Percentiles rank a stretch among this genome's conserved stretches.
Evolutionary conservation across 495 filamentous ascomycete species (phyloP).

Genomic region (Niebla homalea): DNA sequence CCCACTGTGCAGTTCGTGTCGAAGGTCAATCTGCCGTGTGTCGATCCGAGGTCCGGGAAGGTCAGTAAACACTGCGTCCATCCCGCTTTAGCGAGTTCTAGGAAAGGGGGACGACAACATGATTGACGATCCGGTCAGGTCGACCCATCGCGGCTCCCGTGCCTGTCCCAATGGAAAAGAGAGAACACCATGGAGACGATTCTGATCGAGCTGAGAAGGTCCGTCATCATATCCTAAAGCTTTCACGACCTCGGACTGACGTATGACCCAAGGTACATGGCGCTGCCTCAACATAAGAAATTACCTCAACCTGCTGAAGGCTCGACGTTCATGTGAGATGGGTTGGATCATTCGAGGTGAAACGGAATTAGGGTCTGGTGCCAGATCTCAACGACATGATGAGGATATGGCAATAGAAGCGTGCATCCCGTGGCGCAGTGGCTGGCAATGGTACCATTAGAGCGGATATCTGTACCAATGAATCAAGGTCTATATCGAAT

Average conservation of each 20-base stretch:
- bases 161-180: slow-evolving; percentile 76
- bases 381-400: slow-evolving; percentile 7
- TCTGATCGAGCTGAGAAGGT: slow-evolving; percentile 76
- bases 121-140: too few species aligned
- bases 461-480: too few species aligned
- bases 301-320: slow-evolving; percentile 87
- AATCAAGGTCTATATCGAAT: too few species aligned
- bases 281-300: slow-evolving; percentile 85
- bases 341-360: neutral
- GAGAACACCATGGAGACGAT: slow-evolving; percentile 90
- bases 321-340: slow-evolving; percentile 42
- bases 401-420: neutral
- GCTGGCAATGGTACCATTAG: neutral
- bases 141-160: slow-evolving; percentile 67
- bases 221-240: slow-evolving; percentile 12
- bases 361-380: neutral
- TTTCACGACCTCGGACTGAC: slow-evolving; percentile 15
- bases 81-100: neutral
- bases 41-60: slow-evolving; percentile 63
- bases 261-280: slow-evolving; percentile 62
- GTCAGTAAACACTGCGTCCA: slow-evolving; percentile 25
- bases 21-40: slow-evolving; percentile 89
- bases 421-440: slow-evolving; percentile 7
- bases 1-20: slow-evolving; percentile 83
- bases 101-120: too few species aligned